Conservation (phyloP, 352 stramenopile species). For the Phytophthora fragariae region DNA sequence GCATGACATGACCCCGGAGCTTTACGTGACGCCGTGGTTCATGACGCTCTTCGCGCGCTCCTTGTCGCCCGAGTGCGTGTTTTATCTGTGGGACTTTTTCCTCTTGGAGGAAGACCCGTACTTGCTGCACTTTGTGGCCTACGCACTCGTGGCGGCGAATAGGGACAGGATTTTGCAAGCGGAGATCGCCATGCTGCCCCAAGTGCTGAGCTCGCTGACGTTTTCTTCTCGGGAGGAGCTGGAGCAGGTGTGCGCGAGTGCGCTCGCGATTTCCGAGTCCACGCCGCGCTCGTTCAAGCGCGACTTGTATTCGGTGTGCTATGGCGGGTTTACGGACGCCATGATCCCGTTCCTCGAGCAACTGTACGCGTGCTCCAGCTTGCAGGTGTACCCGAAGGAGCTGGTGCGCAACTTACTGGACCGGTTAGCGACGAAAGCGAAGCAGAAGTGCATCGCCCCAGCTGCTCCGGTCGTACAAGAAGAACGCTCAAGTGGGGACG, state of each 20-base stretch:
- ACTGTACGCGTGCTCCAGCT: constrained; percentile 73
- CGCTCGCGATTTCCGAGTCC: constrained; percentile 62
- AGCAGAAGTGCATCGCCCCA: constrained; percentile 27
- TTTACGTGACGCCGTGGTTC: constrained; percentile 95
- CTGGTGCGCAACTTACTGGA: constrained; percentile 79
- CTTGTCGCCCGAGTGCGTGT: constrained; percentile 74
- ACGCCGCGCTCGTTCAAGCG: constrained; percentile 84
- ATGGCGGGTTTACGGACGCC: constrained; percentile 71
- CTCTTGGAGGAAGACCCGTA: constrained; percentile 90
- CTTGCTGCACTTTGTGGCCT: constrained; percentile 90
- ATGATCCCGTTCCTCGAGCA: constrained; percentile 78
- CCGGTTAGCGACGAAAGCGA: constrained; percentile 44
- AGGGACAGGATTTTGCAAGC: constrained; percentile 65
- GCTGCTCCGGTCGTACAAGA: constrained; percentile 13
- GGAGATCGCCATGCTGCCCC: constrained; percentile 81
- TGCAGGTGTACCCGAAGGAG: constrained; percentile 88
- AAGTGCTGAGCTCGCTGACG: constrained; percentile 81
- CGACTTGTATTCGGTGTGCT: constrained; percentile 86
- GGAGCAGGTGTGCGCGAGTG: constrained; percentile 60
- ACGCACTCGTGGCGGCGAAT: constrained; percentile 76
- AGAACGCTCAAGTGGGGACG: constrained; percentile 10
- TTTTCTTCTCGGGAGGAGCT: constrained; percentile 67
- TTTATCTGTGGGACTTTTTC: constrained; percentile 93
- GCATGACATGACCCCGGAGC: constrained; percentile 92
- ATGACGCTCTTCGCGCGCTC: constrained; percentile 94